A percentile compares a stretch with the other conserved stretches of the same genome.
These are phyloP conservation scores for Osmanthus fragrans DNA, from an alignment of 257 asterid genomes.

Conservation along the genomic window DNA sequence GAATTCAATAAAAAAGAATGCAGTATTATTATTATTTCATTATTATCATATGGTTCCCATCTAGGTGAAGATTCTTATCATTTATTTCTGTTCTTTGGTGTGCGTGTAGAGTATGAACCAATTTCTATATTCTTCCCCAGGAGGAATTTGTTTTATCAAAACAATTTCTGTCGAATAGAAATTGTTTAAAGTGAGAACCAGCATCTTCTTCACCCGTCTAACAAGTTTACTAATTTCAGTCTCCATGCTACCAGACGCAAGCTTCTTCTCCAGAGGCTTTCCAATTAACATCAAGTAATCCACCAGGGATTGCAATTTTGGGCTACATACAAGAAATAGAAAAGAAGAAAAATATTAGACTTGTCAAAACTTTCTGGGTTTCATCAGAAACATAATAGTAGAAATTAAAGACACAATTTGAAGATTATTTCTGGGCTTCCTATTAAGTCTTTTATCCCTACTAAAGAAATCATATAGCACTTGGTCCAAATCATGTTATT, in stretches of 20 bases:
- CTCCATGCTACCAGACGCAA: conserved; percentile 39
- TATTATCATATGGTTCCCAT: neutral
- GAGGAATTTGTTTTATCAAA: neutral
- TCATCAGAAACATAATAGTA: neutral
- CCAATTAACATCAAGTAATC: conserved; percentile 69
- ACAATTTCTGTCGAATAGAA: neutral
- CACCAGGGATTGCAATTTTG: conserved; percentile 74
- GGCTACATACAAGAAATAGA: conserved; percentile 29
- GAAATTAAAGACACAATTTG: neutral
- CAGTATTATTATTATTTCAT: neutral
- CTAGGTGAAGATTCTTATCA: neutral
- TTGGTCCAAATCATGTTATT: neutral
- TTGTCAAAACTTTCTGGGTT: neutral
- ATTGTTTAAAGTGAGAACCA: conserved; percentile 36
- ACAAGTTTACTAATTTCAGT: conserved; percentile 58
- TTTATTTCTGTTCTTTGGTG: neutral
- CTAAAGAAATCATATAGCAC: neutral
- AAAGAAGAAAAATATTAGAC: neutral
- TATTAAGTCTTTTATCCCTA: neutral
- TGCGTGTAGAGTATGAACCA: conserved; percentile 2
- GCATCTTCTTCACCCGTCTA: conserved; percentile 84
- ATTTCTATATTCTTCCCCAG: neutral
- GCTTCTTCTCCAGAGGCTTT: conserved; percentile 59
- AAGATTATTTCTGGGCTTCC: neutral
- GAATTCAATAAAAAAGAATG: neutral